Base-by-base conservation (phyloP, 371 early-diverging fungal genomes). In the Rozella allomycis region DNA sequence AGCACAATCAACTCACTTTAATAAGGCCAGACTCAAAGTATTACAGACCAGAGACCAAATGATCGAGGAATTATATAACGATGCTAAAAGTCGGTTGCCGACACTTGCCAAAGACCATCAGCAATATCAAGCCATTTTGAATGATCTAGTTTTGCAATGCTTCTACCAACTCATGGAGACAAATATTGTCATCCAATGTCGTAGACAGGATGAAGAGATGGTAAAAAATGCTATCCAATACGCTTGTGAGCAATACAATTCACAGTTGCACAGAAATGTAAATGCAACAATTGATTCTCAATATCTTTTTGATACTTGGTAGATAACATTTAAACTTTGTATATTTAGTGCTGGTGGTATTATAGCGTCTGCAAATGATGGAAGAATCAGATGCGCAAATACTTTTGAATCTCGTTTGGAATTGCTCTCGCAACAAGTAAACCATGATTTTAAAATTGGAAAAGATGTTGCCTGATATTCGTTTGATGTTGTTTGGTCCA, bases 1-100 rank as follows among this genome's bases (percentile, higher is more conserved):
- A 50, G 73, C 83, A 18, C 79, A 83, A 45, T 88, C 91, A 23
- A 90, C 81, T 49, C 72, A 74, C 39, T 70, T 78, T 52, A 94
- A 94, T 74, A 90, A 88, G 63, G 67, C 81, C 27, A 77, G 90
- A 40, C 65, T 94, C 31, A 58, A 67, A 33, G 64, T 87, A 16
- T 70, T 94, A 34, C 74, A 79, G 49, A 69, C 72, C 25, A 79
- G 90, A 35, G 83, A 94, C 46, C 60, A 73, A 39, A 55, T 78
- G 37, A 54, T 94, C 29, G 72, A 82, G 34, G 60, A 74, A 7
- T 58, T 83, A 20, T 77, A 80, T 38, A 56, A 55, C 16, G 72
- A 70, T 13, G 55, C 78, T 20, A 44, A 59, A 31, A 29, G 26
- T 11, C 43, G 55, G 35, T 62, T 84, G 21, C 33, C 50, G 21